Evolutionary conservation across 1,139 yeast species (phyloP).

Genomic region (Nakaseomyces nivariensis): DNA sequence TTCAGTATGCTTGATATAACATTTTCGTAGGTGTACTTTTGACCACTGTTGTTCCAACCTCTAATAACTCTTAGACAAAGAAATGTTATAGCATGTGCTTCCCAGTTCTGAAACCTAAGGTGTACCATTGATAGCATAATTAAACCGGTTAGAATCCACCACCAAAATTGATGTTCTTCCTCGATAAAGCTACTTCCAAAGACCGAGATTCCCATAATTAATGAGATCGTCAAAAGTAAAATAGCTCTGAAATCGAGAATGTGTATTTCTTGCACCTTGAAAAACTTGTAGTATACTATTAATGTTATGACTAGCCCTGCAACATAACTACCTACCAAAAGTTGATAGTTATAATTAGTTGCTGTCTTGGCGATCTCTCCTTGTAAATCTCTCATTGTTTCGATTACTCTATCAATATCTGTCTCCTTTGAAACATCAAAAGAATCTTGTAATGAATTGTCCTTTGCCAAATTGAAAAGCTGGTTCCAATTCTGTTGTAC

Average conservation of each 20-base stretch:
- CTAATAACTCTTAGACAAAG: slow-evolving; percentile 50
- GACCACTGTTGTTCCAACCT: slow-evolving; percentile 89
- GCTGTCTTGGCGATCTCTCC: slow-evolving; percentile 51
- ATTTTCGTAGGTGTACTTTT: slow-evolving; percentile 49
- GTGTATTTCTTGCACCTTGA: slow-evolving; percentile 4
- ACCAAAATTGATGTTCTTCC: slow-evolving; percentile 96
- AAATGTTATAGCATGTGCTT: slow-evolving; percentile 30
- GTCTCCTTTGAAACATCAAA: slow-evolving; percentile 7
- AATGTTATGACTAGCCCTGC: slow-evolving; percentile 31
- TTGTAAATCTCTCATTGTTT: slow-evolving; percentile 44
- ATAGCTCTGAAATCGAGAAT: slow-evolving; percentile 2
- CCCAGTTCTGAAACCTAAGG: slow-evolving; percentile 2
- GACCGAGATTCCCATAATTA: slow-evolving; percentile 35
- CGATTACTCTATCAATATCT: slow-evolving; percentile 28
- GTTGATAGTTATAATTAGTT: slow-evolving; percentile 55
- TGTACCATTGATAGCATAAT: slow-evolving; percentile 3
- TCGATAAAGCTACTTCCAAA: slow-evolving; percentile 93
- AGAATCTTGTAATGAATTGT: slow-evolving; percentile 23
- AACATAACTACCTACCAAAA: slow-evolving; percentile 41
- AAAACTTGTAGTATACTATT: slow-evolving; percentile 7
- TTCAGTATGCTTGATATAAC: slow-evolving; percentile 34
- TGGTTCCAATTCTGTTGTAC: slow-evolving; percentile 58
- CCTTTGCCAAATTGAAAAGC: slow-evolving; percentile 29
- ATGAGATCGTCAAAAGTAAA: slow-evolving; percentile 17
- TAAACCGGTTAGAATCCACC: slow-evolving; percentile 44